Evolutionary conservation across 2,329 filamentous ascomycete species (phyloP), one percentile per base, ranked within the genome.

Genomic region (Fusarium sp.): DNA sequence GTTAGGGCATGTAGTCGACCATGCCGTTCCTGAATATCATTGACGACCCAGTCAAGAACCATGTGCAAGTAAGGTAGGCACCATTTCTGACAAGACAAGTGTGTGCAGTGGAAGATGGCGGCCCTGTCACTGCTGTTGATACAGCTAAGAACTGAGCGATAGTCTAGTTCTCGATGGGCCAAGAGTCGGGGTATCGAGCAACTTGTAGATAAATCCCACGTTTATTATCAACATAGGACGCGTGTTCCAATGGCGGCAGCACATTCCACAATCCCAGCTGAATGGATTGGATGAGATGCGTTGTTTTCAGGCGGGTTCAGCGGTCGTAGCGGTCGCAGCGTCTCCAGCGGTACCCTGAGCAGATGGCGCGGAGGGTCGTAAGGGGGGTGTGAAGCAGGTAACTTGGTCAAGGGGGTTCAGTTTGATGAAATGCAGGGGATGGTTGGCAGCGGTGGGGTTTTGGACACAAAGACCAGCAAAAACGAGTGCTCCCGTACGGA

Each of bases 231-330:
- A 67, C 55, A 49, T 65, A 67, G 59, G 64, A 56, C 57, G 58
- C 56, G 49, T 71, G 57, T 72, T 42, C 72, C 70, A 75, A 74
- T 72, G 39, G 59, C 50, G 53, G 56, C 60, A 67, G 46, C 47
- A 50, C 69, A 76, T 76, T 76, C 73, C 74, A 66, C 62, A 49
- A 23, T 52, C 45, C 52, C 59, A 61, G n/a, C 34, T 49, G 26
- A 46, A 60, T 40, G 62, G 56, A 76, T 73, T 74, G 74, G 68
- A 59, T 66, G 68, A 64, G 58, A 56, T 71, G 70, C 69, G 69
- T 69, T 72, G 70, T 46, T 62, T 65, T 57, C 56, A 65, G 60
- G 61, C 61, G 59, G 56, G 68, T 69, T 62, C 65, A 67, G 67
- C 66, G 67, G 62, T 60, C 47, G 60, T 65, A 68, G 63, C 67